Base-by-base conservation (phyloP, 345 rosid species). In the Camelina hispida region DNA sequence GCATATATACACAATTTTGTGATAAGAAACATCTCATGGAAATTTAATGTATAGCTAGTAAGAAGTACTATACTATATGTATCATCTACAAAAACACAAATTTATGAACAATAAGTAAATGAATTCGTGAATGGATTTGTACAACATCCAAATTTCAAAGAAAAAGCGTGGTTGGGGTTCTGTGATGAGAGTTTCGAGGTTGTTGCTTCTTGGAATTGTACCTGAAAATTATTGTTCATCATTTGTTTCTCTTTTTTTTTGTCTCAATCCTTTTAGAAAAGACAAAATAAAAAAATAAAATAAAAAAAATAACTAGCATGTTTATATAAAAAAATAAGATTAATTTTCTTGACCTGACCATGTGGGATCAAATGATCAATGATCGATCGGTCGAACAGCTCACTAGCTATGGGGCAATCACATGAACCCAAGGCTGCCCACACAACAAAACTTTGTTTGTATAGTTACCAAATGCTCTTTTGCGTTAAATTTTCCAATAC, bases 401-500 rank as follows among this genome's bases (percentile, higher is more conserved):
- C 30, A 35, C 14, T 51, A 13, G 18, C 23, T 50, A n/a, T 37
- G 34, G 52, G 59, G 35, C 4, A 46, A 34, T 28, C 69, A 66
- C 71, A 66, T 50, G 71, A 50, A 66, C 30, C 18, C 23, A 46
- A 15, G 28, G 20, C 7, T 14, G 14, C 16, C 40, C 51, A n/a
- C n/a, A n/a, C n/a, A n/a, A n/a, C n/a, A n/a, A n/a, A n/a, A n/a
- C n/a, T n/a, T n/a, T n/a, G n/a, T n/a, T n/a, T n/a, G n/a, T n/a
- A n/a, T n/a, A n/a, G n/a, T n/a, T n/a, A n/a, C n/a, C n/a, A n/a
- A 9, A 32, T 57, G 40, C 7, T 43, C 15, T 15, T 13, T 3
- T 37, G 6, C 5, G 14, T 22, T 22, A 25, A 52, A 8, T 9
- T 3, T 52, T 10, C 28, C 11, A 17, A 9, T 20, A 8, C 57